A percentile compares a stretch with the other conserved stretches of the same genome.
These are phyloP conservation scores for Eucalyptus viminalis DNA, from an alignment of 345 rosid species.

Conservation along the genomic window DNA sequence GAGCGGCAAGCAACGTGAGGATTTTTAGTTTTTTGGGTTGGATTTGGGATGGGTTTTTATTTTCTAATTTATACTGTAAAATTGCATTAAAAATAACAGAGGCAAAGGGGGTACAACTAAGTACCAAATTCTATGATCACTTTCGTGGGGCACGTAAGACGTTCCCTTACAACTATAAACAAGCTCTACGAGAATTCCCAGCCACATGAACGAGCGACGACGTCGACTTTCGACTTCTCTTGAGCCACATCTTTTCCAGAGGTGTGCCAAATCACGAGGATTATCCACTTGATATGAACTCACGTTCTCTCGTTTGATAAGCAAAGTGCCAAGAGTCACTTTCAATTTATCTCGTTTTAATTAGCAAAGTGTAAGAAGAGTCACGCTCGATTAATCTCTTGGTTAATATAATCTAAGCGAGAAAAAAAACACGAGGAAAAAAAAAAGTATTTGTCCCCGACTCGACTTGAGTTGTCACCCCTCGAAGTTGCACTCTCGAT, in stretches of 20 bases:
- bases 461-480: accelerated
- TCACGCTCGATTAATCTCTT: background rate
- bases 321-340: background rate
- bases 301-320: background rate
- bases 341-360: background rate
- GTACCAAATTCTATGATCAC: background rate
- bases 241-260: background rate
- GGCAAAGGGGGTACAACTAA: background rate
- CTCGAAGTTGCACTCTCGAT: accelerated
- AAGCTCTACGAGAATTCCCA: too few species aligned
- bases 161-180: background rate
- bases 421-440: background rate
- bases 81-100: too few species aligned
- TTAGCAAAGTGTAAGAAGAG: background rate
- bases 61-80: too few species aligned
- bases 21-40: too few species aligned
- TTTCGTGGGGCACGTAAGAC: background rate
- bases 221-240: background rate
- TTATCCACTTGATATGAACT: background rate
- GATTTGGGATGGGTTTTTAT: too few species aligned
- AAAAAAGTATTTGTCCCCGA: background rate
- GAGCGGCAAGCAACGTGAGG: too few species aligned
- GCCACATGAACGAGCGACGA: background rate
- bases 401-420: background rate
- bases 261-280: background rate